These are phyloP conservation scores for Phoma sp. DNA, from an alignment of 2,329 filamentous ascomycete genomes.

Conservation along the genomic window DNA sequence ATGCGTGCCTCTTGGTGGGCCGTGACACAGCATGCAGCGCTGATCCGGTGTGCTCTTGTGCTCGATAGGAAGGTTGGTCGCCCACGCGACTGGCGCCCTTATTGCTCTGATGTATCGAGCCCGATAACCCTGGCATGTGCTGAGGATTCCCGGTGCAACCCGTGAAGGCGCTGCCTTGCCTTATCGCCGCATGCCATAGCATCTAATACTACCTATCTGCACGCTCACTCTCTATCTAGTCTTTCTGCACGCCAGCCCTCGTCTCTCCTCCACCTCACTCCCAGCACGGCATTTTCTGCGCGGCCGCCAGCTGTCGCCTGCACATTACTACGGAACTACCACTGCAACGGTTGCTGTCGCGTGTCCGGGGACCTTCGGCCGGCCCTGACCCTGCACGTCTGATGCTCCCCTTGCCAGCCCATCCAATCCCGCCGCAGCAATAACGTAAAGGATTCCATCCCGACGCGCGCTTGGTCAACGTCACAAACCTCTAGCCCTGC, in stretches of 20 bases:
- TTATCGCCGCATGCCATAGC: slow-evolving; percentile 15
- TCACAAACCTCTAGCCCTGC: slow-evolving; percentile 32
- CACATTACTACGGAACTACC: not conserved
- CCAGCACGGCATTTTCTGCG: not conserved
- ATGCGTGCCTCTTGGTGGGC: slow-evolving; percentile 6
- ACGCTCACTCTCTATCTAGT: not conserved
- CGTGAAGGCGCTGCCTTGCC: slow-evolving; percentile 12
- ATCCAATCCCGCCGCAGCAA: slow-evolving; percentile 44
- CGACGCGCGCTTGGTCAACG: slow-evolving; percentile 30
- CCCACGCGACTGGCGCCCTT: slow-evolving; percentile 30
- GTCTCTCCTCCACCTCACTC: slow-evolving; percentile 3
- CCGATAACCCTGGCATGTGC: slow-evolving; percentile 21
- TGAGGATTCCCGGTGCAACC: slow-evolving; percentile 10
- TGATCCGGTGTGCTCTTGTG: slow-evolving; percentile 20
- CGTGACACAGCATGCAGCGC: slow-evolving; percentile 16
- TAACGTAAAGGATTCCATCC: slow-evolving; percentile 44
- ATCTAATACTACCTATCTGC: too few relatives aligned
- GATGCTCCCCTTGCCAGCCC: slow-evolving; percentile 31
- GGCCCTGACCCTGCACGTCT: slow-evolving; percentile 35
- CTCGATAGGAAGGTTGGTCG: slow-evolving; percentile 16
- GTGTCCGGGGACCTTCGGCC: slow-evolving; percentile 30
- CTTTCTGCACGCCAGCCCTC: not conserved
- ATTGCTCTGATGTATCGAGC: slow-evolving; percentile 22
- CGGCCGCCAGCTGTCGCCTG: not conserved
- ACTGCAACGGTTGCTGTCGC: slow-evolving; percentile 11